Base-by-base conservation (phyloP, 1,284 basidiomycete species). In the Cutaneotrichosporon cyanovorans region DNA sequence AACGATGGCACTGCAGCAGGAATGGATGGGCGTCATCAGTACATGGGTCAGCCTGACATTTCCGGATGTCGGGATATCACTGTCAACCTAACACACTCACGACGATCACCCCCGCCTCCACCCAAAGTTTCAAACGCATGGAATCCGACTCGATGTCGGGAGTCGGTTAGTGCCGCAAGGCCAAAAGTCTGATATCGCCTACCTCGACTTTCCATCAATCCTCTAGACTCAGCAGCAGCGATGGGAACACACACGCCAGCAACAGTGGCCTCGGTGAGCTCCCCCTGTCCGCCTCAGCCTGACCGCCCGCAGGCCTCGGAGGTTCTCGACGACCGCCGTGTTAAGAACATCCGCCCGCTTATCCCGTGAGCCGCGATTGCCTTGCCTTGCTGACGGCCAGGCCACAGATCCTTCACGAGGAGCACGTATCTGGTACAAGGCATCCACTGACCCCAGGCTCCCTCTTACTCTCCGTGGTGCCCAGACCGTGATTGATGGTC, bases 351-450 rank as follows among this genome's bases (percentile, higher is more conserved):
- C 34, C 76, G 88, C 37, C 89, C 89, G 28, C 74, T 93, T 50
- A 90, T 95, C 54, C 90, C 90, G 53, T 72, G 42, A 34, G 30
- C 30, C 30, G 9, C 9, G 30, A 31, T 8, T 31, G 30, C 8
- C 15, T 15, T 9, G 30, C n/a, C n/a, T 28, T 16, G 5, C 52
- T 53, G 46, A 60, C 40, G 33, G 18, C 20, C 46, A 72, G 69
- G 2, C 88, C 88, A 35, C 87, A 90, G 64, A 91, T 95, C 56
- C 76, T 95, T 4, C 85, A 87, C 60, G 90, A 95, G 72, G 89
- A 95, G 69, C 12, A 14, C 1, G 3, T 12, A 2, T 5, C 19
- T n/a, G 8, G 15, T 18, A 16, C 22, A 11, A 23, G 18, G 4
- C 2, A n/a, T n/a, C n/a, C n/a, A 12, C 46, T 34, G 31, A 43